Evolutionary conservation across 2,329 filamentous ascomycete species (phyloP).

Genomic region (Capronia americana): DNA sequence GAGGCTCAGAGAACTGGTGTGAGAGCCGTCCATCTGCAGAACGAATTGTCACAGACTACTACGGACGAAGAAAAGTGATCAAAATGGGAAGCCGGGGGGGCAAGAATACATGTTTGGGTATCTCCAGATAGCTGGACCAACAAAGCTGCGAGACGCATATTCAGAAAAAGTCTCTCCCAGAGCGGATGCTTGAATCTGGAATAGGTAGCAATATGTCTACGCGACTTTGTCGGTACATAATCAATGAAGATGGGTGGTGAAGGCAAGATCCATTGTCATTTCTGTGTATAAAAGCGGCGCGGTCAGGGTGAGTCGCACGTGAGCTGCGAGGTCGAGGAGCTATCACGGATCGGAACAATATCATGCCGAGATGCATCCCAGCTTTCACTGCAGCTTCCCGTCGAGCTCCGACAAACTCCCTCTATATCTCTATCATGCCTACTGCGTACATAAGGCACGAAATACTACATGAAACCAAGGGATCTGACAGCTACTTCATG

Average conservation of each 20-base stretch:
- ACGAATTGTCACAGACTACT: constrained; percentile 6
- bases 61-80: not conserved
- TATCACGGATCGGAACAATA: not conserved
- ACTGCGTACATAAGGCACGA: not conserved
- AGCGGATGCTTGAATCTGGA: too few species aligned
- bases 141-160: too few species aligned
- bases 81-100: too few species aligned
- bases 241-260: too few species aligned
- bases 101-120: too few species aligned
- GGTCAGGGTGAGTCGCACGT: too few species aligned
- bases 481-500: not conserved
- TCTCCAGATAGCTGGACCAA: too few species aligned
- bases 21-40: not conserved
- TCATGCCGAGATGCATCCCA: not conserved
- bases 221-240: too few species aligned
- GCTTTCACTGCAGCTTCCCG: not conserved
- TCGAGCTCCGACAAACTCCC: not conserved
- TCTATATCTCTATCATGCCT: not conserved
- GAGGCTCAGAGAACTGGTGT: not conserved
- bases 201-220: too few species aligned
- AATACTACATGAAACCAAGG: not conserved
- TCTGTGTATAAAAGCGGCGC: too few species aligned
- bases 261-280: too few species aligned
- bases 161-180: too few species aligned
- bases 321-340: not conserved